A percentile compares a stretch with the other conserved stretches of the same genome.
These are phyloP conservation scores for Metschnikowia shivogae DNA, from an alignment of 805 yeast species.

Conservation along the genomic window DNA sequence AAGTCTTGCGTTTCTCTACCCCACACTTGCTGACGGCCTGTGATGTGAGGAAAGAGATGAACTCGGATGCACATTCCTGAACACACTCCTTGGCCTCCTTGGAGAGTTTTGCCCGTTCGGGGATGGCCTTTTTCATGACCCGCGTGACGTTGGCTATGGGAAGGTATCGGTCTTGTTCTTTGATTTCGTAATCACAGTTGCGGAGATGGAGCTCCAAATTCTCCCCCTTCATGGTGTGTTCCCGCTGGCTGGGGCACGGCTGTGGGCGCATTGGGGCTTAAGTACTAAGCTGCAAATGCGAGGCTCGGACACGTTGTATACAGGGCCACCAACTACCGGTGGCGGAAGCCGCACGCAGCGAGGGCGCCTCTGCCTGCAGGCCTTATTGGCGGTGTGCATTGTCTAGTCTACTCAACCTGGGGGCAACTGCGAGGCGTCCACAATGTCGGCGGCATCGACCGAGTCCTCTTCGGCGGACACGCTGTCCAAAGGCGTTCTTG, in stretches of 20 bases:
- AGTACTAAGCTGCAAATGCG: conserved; percentile 18
- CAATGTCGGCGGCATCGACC: conserved; percentile 60
- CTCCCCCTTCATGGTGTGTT: conserved; percentile 1
- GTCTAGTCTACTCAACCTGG: conserved; percentile 62
- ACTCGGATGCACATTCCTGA: conserved; percentile 68
- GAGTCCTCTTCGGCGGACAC: conserved; percentile 47
- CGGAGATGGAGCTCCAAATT: conserved; percentile 8
- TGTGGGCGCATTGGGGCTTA: conserved; percentile 8
- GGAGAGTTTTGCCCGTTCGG: conserved; percentile 68
- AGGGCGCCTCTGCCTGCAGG: no score
- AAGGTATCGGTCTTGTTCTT: conserved; percentile 41
- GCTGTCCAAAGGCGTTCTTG: conserved; percentile 83
- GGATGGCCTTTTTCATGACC: conserved; percentile 71
- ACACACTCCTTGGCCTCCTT: conserved; percentile 77
- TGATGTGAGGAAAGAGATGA: conserved; percentile 63
- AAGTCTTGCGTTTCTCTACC: conserved; percentile 64
- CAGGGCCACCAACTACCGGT: conserved; percentile 3
- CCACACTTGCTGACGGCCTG: conserved; percentile 62
- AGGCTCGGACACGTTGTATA: conserved; percentile 13
- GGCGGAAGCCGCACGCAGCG: background rate
- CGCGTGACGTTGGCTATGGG: conserved; percentile 56
- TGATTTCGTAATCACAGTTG: conserved; percentile 38
- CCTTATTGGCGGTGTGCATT: no score
- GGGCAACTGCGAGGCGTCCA: conserved; percentile 86
- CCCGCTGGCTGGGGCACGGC: background rate